Evolutionary conservation across 805 yeast species (phyloP), one percentile per base, ranked within the genome.

Genomic region (Diddensiella santjacobensis): DNA sequence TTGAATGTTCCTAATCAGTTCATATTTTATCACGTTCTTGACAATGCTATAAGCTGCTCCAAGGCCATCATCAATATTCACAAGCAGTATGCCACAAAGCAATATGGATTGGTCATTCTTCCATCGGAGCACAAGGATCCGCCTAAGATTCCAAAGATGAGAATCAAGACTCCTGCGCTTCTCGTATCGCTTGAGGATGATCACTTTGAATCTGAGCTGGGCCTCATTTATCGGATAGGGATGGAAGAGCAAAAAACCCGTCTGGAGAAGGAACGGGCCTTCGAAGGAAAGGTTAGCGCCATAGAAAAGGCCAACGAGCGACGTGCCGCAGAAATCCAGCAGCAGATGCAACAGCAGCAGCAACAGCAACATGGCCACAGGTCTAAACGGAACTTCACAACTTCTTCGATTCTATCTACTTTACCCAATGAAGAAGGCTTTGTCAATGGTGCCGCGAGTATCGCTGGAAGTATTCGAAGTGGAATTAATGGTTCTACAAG

Each of bases 101-200:
- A 60, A 22, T 42, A 47, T 48, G 26, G 58, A 17, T 33, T 41
- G 50, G 57, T 39, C 42, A 55, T 45, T 38, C 53, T 44, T 47
- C 67, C 70, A 3, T 57, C 59, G 43, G 57, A 55, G 43, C 49
- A 55, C 35, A 47, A 51, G 29, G 37, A 45, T 46, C 63, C 58
- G 46, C 71, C 60, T 30, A 55, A 55, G 3, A 52, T 67, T 15
- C 69, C 91, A 2, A 58, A 63, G 30, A 66, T 87, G 2, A 73
- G 75, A 19, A 55, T 89, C 31, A 74, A 69, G 37, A 71, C 95
- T 0, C 71, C 71, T 3, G 70, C 77, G 36, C 71, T 87, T 53
- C 71, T 83, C 3, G 67, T 89, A 33, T 73, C 83, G 20, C 72
- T 89, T 53, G 96, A 87, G 48, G 95, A 87, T 63, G 97, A 91